Base-by-base conservation (phyloP, 768 basidiomycete genomes). In the Pholiota conissans region DNA sequence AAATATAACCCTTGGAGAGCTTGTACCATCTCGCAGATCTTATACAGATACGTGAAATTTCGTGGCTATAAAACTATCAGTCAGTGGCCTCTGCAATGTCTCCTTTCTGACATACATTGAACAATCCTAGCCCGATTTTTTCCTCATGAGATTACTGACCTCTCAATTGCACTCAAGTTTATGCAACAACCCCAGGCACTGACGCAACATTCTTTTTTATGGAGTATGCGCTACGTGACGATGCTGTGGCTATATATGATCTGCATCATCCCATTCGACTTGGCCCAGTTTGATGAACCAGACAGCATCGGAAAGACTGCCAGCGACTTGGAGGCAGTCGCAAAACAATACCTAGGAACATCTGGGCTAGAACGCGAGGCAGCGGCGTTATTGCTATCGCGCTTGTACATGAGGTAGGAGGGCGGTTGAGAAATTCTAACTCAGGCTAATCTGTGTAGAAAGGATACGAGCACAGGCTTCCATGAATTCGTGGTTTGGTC, bases 241-340 rank as follows among this genome's bases (percentile, higher is more conserved):
- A 78, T 99, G 8, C 77, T 97, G 10, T 98, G 96, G 96, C 79
- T 98, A n/a, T 90, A 92, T 20, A 82, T 99, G 22, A 89, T 97
- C 48, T 90, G 91, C 75, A 93, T 91, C 76, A 87, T 98, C 16
- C 97, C 97, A 0, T 99, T 99, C 70, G 87, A 92, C 67, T 76
- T 99, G 35, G 80, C 85, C 28, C 90, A 93, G 64, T 93, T 97
- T 53, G 93, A 94, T 65, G 87, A 89, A 56, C 66, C 63, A 9
- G 78, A 77, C 2, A 68, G 74, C n/a, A 63, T 67, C 22, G 82
- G 85, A 10, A 69, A 78, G 46, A 91, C 90, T 1, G 84, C 86
- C 0, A 62, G 65, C 16, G 68, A 69, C 4, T 73, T 95, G 2
- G 87, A 95, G 62, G 60, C 65, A 1, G 68, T 86, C 3, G 89